Evolutionary conservation across 352 stramenopile genomes (phyloP), one percentile per base, ranked within the genome.

Genomic region (Hyaloperonospora brassicae): DNA sequence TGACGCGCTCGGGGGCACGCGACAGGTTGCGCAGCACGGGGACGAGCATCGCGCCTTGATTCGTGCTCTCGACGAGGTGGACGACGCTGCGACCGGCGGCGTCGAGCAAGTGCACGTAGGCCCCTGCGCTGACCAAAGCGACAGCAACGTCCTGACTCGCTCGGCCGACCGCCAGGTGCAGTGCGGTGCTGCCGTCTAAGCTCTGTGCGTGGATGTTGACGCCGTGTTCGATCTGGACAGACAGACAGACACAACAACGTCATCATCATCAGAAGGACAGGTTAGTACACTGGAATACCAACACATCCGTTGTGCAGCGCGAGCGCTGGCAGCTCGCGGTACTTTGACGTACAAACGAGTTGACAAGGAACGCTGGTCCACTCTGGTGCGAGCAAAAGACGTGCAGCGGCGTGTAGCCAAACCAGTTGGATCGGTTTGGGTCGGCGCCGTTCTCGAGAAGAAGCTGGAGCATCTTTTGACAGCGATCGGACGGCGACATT

Each of bases 331-430:
- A 34, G 27, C 4, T 9, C 8, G 8, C 27, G 27, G 4, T 8
- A 34, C 27, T 34, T 17, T 17, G 17, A 85, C 81, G 68, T 84
- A 92, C 84, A 70, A 93, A 91, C 52, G 84, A 64, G 58, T 86
- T 76, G 48, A 92, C 68, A 53, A 90, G 66, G 1, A 76, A 84
- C 2, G 68, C 68, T 1, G 84, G 84, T 1, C 78, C 84, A 24
- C 55, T 79, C 38, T 93, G 81, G 39, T 93, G 84, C 0, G 84
- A 79, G 50, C 84, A 93, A 42, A 93, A 92, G n/a, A 90, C 64
- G 54, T 93, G 84, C 41, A 93, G 52, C 21, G 84, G 66, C 0
- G 81, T 90, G 73, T 93, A 93, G 42, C 84, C 84, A 50, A 93
- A 92, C 84, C 84, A 93, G 48, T 93, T 93, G 0, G 71, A 55